Percentiles rank a stretch among this genome's conserved stretches.
These are phyloP conservation scores for Colletotrichum siamense DNA, from an alignment of 2,329 filamentous ascomycete species.

Conservation along the genomic window DNA sequence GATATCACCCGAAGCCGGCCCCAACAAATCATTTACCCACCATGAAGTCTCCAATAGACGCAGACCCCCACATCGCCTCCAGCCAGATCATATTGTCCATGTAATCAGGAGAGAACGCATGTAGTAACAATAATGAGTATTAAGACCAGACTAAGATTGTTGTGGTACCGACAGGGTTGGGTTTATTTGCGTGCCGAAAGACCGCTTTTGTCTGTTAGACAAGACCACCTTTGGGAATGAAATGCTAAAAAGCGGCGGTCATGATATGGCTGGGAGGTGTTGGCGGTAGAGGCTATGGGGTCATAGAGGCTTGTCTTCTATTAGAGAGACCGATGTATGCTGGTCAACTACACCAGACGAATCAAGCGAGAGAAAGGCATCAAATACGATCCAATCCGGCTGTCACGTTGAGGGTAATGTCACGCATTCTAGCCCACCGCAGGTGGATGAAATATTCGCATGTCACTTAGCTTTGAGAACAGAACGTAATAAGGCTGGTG, in stretches of 20 bases:
- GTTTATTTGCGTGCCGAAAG: background rate
- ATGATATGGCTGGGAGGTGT: background rate
- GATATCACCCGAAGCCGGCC: background rate
- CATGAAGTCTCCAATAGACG: background rate
- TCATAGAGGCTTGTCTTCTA: background rate
- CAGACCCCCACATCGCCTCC: background rate
- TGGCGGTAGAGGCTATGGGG: background rate
- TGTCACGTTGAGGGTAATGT: fast-evolving
- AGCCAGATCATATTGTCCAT: background rate
- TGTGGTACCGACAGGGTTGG: background rate
- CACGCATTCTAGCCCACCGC: background rate
- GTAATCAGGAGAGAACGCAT: background rate
- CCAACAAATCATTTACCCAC: background rate
- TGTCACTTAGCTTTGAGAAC: too few relatives aligned
- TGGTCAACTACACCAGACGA: too few relatives aligned
- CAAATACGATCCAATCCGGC: background rate
- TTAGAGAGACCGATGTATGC: background rate
- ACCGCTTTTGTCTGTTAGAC: background rate
- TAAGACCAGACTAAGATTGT: background rate
- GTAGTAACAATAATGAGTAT: background rate
- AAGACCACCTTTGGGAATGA: background rate
- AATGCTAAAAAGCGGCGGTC: background rate
- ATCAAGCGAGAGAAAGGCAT: too few relatives aligned
- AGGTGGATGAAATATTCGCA: background rate
- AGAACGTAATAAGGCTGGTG: background rate